A percentile compares a stretch with the other conserved stretches of the same genome.
Evolutionary conservation across 2,329 filamentous ascomycete genomes (phyloP).

Genomic region (Diaporthe vaccinii): DNA sequence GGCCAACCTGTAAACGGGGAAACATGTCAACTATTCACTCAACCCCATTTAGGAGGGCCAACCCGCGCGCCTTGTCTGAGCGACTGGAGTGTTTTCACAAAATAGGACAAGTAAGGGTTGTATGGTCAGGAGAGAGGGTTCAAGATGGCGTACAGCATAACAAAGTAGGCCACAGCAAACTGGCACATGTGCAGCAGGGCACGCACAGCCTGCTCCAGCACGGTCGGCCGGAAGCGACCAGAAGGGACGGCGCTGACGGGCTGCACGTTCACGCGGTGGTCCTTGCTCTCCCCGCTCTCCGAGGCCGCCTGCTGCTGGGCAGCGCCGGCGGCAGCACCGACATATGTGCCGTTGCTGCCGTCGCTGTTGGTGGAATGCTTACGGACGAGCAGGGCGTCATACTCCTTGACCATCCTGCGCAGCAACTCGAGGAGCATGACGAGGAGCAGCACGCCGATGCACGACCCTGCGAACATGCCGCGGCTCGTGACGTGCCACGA

Average conservation of each 20-base stretch:
- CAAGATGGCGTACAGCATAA: slow-evolving; percentile 60
- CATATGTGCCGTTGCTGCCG: neutral
- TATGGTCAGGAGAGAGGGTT: too few relatives aligned
- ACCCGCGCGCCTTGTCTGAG: neutral
- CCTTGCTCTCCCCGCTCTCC: slow-evolving; percentile 11
- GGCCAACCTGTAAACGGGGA: neutral
- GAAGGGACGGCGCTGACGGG: neutral
- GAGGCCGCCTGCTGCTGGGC: neutral
- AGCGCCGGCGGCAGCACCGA: neutral
- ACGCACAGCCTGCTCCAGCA: slow-evolving; percentile 65
- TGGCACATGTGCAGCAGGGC: slow-evolving; percentile 66
- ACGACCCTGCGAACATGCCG: slow-evolving; percentile 72
- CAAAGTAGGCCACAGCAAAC: slow-evolving; percentile 70
- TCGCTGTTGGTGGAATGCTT: slow-evolving; percentile 40
- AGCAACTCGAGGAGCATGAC: slow-evolving; percentile 71
- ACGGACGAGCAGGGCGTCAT: slow-evolving; percentile 65
- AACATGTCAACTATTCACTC: neutral
- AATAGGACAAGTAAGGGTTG: accelerated
- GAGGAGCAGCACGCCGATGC: slow-evolving; percentile 70
- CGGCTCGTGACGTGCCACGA: slow-evolving; percentile 69
- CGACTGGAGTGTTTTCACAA: neutral
- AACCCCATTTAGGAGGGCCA: neutral
- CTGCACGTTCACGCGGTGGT: neutral
- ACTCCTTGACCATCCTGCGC: slow-evolving; percentile 67
- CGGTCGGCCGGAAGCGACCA: slow-evolving; percentile 54